Evolutionary conservation across 1,139 yeast species (phyloP), one percentile per base, ranked within the genome.

Genomic region (Candida labiduridarum): DNA sequence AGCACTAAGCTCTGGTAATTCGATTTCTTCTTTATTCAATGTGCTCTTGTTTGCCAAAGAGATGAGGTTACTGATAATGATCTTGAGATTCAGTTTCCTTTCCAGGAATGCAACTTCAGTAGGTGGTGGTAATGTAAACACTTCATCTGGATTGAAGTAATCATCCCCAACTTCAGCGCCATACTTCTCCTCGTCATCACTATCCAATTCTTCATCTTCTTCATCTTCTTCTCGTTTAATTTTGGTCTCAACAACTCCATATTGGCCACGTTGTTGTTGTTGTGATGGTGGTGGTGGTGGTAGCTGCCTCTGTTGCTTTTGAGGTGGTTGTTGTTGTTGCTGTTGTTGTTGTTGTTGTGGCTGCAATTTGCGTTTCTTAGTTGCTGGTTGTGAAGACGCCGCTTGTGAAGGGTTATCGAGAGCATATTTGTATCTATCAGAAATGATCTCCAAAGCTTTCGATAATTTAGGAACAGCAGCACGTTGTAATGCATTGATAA

Each of bases 361-460:
- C 19, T 15, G 14, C 30, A 11, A 4, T 16, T 38, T 29, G 12
- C 38, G 16, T 10, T 16, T 30, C 29, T 43, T 51, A 47, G 45
- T 31, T 31, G 35, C 14, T 34, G 34, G 22, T 8, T 22, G 41
- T 39, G 34, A 18, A 12, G 14, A 10, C 9, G 22, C 11, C 10
- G 39, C 6, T 34, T 46, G 38, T 48, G 47, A 3, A 36, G 43
- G 39, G n/a, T 42, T 42, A 25, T 43, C 30, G 1, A 70, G 49
- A 1, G 69, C 75, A 53, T 66, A 60, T 27, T 58, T 58, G 54
- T 84, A 84, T 52, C 97, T 76, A 12, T 85, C 81, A 35, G 83
- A 74, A 4, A 89, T 81, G 47, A 89, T 83, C 16, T 83, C 82
- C 52, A 90, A 71, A 0, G 89, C 95, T 53, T 83, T 82, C n/a